A percentile compares a stretch with the other conserved stretches of the same genome.
Conservation (phyloP, 2,329 filamentous ascomycete species). For the Acarospora socialis region DNA sequence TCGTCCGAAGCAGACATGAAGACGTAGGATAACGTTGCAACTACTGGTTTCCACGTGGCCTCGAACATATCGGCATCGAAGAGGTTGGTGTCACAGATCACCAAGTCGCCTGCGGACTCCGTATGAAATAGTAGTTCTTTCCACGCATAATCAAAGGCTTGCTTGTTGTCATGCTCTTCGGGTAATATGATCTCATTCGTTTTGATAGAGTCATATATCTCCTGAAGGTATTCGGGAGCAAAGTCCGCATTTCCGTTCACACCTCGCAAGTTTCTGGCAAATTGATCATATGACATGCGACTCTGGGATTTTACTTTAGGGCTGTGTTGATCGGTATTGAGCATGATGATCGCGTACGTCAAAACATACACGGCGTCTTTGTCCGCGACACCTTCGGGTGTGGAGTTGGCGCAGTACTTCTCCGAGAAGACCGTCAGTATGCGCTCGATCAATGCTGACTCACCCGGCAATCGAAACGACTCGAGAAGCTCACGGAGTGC, state of each 20-base stretch:
- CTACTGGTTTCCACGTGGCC: constrained; percentile 85
- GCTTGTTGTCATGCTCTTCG: constrained; percentile 91
- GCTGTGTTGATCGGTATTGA: constrained; percentile 95
- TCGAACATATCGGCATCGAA: constrained; percentile 98
- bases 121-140: constrained; percentile 83
- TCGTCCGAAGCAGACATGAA: constrained; percentile 99
- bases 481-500: constrained; percentile 76
- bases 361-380: constrained; percentile 81
- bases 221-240: constrained; percentile 63
- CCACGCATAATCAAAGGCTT: constrained; percentile 96
- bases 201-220: constrained; percentile 83
- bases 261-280: constrained; percentile 76
- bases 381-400: constrained; percentile 62
- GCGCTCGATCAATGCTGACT: constrained; percentile 81
- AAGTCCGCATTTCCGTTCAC: constrained; percentile 82
- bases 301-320: constrained; percentile 63
- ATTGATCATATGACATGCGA: constrained; percentile 74
- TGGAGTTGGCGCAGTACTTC: constrained; percentile 59
- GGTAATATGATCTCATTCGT: constrained; percentile 90
- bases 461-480: constrained; percentile 84
- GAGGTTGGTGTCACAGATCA: constrained; percentile 77
- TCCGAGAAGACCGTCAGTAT: constrained; percentile 80
- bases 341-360: constrained; percentile 91
- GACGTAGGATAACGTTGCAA: constrained; percentile 90
- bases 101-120: constrained; percentile 55